phyloP scores from a whole-genome alignment of 129 eudicot species.

The Glebionis coronaria region DNA sequence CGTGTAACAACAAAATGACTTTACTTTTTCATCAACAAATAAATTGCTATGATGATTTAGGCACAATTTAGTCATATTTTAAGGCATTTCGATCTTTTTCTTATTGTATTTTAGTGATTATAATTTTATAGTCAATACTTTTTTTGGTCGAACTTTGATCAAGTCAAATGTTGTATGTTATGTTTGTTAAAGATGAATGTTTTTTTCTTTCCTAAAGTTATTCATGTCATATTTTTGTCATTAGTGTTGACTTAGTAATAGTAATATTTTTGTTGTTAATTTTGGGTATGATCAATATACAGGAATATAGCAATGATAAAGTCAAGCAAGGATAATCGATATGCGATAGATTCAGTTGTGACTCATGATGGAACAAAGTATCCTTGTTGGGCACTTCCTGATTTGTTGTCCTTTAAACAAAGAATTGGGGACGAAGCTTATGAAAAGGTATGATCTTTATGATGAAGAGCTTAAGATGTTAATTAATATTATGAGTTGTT shows the following conservation, averaged over 20 bases:
- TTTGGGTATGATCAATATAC: background rate
- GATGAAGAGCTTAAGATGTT: too few relatives aligned
- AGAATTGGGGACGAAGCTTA: slow-evolving; percentile 65
- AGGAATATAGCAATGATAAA: slow-evolving; percentile 86
- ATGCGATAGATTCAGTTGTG: slow-evolving; percentile 78
- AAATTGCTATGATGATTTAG: too few relatives aligned
- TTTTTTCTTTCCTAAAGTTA: too few relatives aligned
- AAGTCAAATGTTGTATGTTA: background rate
- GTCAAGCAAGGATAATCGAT: slow-evolving; percentile 83
- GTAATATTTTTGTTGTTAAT: background rate
- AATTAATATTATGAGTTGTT: too few relatives aligned
- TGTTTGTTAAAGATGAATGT: too few relatives aligned
- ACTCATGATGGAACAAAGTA: slow-evolving; percentile 83
- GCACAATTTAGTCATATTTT: too few relatives aligned
- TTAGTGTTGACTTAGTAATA: background rate
- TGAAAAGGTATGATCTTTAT: slow-evolving; percentile 43
- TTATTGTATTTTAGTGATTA: too few relatives aligned
- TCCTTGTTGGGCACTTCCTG: slow-evolving; percentile 79
- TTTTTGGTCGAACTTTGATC: background rate
- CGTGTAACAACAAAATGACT: too few relatives aligned
- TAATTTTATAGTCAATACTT: too few relatives aligned
- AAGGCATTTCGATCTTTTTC: too few relatives aligned
- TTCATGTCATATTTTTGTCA: background rate
- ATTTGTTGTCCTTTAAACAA: slow-evolving; percentile 63
- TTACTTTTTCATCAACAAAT: too few relatives aligned